phyloP scores from a whole-genome alignment of 2,329 filamentous ascomycete genomes.

The Remersonia thermophila region DNA sequence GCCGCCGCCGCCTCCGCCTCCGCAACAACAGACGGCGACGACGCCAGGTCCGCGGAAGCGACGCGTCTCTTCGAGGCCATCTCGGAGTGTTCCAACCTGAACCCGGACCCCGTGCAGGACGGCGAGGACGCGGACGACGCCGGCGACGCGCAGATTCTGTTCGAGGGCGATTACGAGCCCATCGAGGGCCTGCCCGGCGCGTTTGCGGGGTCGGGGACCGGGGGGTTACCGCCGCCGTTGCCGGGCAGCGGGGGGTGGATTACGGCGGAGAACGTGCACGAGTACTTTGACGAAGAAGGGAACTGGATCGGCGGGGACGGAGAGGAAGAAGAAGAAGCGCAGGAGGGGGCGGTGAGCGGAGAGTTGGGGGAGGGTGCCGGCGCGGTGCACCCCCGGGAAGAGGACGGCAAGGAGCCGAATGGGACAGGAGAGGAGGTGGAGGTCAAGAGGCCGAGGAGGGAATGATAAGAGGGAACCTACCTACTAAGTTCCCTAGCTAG shows the following conservation, averaged over 20 bases:
- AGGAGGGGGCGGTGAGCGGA: conserved; percentile 28
- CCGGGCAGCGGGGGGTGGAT: conserved; percentile 74
- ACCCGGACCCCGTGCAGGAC: conserved; percentile 54
- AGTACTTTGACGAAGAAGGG: conserved; percentile 71
- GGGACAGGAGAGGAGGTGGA: conserved; percentile 9
- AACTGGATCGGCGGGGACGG: conserved; percentile 52
- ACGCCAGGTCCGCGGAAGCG: conserved; percentile 10
- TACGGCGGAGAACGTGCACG: conserved; percentile 78
- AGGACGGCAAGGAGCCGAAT: conserved; percentile 10
- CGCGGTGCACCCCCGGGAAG: conserved; percentile 13
- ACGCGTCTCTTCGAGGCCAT: conserved; percentile 55
- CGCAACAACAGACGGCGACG: conserved; percentile 16
- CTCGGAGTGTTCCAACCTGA: conserved; percentile 61
- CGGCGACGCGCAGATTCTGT: conserved; percentile 28
- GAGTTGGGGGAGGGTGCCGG: conserved; percentile 18
- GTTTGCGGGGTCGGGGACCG: conserved; percentile 23
- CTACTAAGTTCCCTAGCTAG: too few relatives aligned
- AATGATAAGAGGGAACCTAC: conserved; percentile 5
- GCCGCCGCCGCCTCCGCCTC: conserved; percentile 13
- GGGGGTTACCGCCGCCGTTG: conserved; percentile 51
- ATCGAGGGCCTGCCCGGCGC: conserved; percentile 47
- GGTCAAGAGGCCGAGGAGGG: conserved; percentile 11
- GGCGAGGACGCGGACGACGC: conserved; percentile 43
- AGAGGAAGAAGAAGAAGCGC: conserved; percentile 35
- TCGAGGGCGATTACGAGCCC: conserved; percentile 43